Evolutionary conservation across 2,329 filamentous ascomycete genomes (phyloP).

Genomic region (Fusarium subglutinans): DNA sequence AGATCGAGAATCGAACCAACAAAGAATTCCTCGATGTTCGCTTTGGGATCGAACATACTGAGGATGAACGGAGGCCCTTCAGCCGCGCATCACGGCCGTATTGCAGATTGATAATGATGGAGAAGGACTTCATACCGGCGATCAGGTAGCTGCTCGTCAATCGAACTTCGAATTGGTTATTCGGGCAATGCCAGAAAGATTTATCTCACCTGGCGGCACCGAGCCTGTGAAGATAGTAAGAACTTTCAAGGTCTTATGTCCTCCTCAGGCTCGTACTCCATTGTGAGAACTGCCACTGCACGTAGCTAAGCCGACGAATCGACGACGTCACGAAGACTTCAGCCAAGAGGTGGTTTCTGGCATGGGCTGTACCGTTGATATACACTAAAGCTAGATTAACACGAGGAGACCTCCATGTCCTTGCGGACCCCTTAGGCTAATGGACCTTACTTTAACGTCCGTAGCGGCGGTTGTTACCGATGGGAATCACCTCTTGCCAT

Average conservation of each 20-base stretch:
- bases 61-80: neutral
- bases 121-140: neutral
- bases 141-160: neutral
- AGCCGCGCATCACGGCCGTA: neutral
- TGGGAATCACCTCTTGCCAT: neutral
- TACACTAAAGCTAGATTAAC: too few relatives aligned
- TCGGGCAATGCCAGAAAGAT: neutral
- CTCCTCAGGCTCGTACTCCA: neutral
- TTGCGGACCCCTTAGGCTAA: rapidly evolving
- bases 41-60: neutral
- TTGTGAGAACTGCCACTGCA: neutral
- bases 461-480: rapidly evolving
- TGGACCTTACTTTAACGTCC: too few relatives aligned
- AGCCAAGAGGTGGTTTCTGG: too few relatives aligned
- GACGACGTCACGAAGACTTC: too few relatives aligned
- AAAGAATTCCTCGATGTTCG: rapidly evolving
- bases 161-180: neutral
- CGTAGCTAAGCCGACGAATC: too few relatives aligned
- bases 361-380: too few relatives aligned
- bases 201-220: neutral
- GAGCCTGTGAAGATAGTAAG: neutral
- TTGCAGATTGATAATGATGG: neutral
- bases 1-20: neutral
- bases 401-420: rapidly evolving
- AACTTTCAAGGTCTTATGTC: neutral